phyloP scores from a whole-genome alignment of 2,329 filamentous ascomycete genomes.

The Aureobasidium sp. region DNA sequence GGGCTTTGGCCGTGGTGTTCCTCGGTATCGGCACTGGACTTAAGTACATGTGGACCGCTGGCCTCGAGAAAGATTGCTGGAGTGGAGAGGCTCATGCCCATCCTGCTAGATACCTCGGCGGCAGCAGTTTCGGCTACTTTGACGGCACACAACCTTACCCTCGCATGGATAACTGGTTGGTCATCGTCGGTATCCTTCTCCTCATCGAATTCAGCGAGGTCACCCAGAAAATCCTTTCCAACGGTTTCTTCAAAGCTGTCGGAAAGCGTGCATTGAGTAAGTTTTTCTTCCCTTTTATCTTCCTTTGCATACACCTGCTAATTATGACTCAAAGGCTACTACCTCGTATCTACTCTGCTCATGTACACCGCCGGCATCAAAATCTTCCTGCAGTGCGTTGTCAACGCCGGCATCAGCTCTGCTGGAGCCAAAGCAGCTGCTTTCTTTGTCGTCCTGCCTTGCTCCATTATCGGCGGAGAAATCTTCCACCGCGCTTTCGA shows the following conservation, averaged over 20 bases:
- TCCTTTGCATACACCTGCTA: no score
- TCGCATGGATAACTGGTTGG: slow-evolving; percentile 35
- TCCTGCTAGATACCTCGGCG: slow-evolving; percentile 31
- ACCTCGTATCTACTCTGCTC: slow-evolving; percentile 21
- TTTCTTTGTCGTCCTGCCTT: slow-evolving; percentile 16
- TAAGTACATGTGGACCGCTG: slow-evolving; percentile 37
- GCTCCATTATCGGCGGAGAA: slow-evolving; percentile 17
- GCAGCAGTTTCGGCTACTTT: slow-evolving; percentile 23
- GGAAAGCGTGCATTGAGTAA: slow-evolving; percentile 38
- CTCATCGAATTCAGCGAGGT: slow-evolving; percentile 32
- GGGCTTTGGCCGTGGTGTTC: slow-evolving; percentile 26
- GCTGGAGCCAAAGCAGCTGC: slow-evolving; percentile 18
- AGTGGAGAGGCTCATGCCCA: slow-evolving; percentile 31
- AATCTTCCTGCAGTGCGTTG: slow-evolving; percentile 19
- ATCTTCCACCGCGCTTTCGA: slow-evolving; percentile 21
- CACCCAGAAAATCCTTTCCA: slow-evolving; percentile 29
- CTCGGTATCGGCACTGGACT: slow-evolving; percentile 30
- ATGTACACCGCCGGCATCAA: slow-evolving; percentile 24
- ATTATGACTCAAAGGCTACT: slow-evolving; percentile 15
- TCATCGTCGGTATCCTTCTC: slow-evolving; percentile 34
- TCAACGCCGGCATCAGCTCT: slow-evolving; percentile 6
- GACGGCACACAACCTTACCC: slow-evolving; percentile 29
- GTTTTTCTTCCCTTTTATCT: slow-evolving; percentile 14
- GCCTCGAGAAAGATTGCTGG: slow-evolving; percentile 27
- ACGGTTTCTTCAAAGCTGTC: slow-evolving; percentile 28